Conservation (phyloP, 164 flowering plant genomes). For the Tetrastigma voinierianum region DNA sequence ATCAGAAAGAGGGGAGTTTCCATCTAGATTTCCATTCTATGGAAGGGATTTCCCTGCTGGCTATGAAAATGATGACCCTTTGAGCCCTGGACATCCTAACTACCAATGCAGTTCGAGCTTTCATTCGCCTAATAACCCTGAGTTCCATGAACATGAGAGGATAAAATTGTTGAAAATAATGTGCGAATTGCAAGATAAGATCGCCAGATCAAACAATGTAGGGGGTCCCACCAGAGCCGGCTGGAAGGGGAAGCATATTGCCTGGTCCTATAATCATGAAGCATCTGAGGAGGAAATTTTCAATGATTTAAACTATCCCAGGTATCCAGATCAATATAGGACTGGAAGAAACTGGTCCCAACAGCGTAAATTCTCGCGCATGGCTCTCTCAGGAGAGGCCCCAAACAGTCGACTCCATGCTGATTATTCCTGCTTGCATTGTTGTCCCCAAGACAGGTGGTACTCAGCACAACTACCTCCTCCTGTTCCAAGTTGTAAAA, state of each 20-base stretch:
- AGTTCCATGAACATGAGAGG: slow-evolving; percentile 37
- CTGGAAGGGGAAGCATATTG: slow-evolving; percentile 22
- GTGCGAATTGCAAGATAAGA: slow-evolving; percentile 56
- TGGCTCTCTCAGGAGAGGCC: slow-evolving; percentile 45
- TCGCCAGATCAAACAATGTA: slow-evolving; percentile 28
- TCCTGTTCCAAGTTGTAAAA: slow-evolving; percentile 13
- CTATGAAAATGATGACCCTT: slow-evolving; percentile 35
- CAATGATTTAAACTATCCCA: slow-evolving; percentile 19
- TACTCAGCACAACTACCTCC: slow-evolving; percentile 32
- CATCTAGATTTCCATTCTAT: slow-evolving; percentile 21
- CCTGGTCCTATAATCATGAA: slow-evolving; percentile 15
- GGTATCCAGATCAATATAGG: slow-evolving; percentile 23
- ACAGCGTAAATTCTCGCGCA: slow-evolving; percentile 20
- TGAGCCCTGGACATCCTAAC: slow-evolving; percentile 28
- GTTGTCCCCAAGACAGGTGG: slow-evolving; percentile 34
- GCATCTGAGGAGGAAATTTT: slow-evolving; percentile 14
- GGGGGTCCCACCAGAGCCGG: slow-evolving; percentile 17
- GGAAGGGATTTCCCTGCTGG: slow-evolving; percentile 14
- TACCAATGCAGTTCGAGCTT: slow-evolving; percentile 16
- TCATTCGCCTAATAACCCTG: slow-evolving; percentile 23
- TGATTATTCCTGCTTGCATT: slow-evolving; percentile 30
- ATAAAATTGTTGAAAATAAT: slow-evolving; percentile 55
- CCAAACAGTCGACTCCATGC: slow-evolving; percentile 26
- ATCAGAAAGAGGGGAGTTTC: slow-evolving; percentile 23
- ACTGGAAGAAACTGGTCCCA: slow-evolving; percentile 24